Evolutionary conservation across 2,329 filamentous ascomycete species (phyloP).

Genomic region (Aspergillus udagawae): DNA sequence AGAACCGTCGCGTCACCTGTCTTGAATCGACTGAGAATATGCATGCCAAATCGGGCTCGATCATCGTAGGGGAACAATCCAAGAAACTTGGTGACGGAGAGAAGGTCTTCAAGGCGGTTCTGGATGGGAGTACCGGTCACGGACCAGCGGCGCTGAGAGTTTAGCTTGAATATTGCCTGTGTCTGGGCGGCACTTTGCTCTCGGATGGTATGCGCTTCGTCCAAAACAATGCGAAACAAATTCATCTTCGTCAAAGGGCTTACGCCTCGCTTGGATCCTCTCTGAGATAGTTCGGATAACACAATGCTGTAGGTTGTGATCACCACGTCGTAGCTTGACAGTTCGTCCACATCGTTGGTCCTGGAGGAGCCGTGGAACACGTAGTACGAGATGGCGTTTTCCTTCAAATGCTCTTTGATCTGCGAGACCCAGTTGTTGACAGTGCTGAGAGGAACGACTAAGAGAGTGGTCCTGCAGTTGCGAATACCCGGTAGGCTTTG

Average conservation of each 20-base stretch:
- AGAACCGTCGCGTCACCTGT: slow-evolving; percentile 78
- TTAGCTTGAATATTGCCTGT: slow-evolving; percentile 74
- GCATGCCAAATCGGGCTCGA: slow-evolving; percentile 67
- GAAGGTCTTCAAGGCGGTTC: slow-evolving; percentile 86
- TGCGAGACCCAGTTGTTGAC: slow-evolving; percentile 94
- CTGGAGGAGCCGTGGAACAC: slow-evolving; percentile 83
- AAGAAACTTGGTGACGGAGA: slow-evolving; percentile 80
- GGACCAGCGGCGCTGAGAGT: slow-evolving; percentile 83
- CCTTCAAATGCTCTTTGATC: slow-evolving; percentile 73
- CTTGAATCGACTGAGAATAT: slow-evolving; percentile 84
- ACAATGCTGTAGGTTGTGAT: slow-evolving; percentile 92
- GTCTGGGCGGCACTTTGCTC: slow-evolving; percentile 78
- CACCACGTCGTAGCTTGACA: slow-evolving; percentile 75
- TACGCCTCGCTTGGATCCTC: slow-evolving; percentile 56
- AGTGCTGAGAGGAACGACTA: slow-evolving; percentile 86
- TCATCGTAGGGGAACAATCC: slow-evolving; percentile 82
- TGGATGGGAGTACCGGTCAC: slow-evolving; percentile 97
- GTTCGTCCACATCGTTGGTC: slow-evolving; percentile 61
- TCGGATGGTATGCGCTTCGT: slow-evolving; percentile 93
- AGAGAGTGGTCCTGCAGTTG: slow-evolving; percentile 75
- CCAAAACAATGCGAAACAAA: slow-evolving; percentile 90
- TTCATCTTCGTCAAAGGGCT: slow-evolving; percentile 71
- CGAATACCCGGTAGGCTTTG: slow-evolving; percentile 35
- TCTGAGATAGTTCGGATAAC: slow-evolving; percentile 68
- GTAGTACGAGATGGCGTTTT: slow-evolving; percentile 64